Evolutionary conservation across 768 basidiomycete species (phyloP).

Genomic region (Tephrocybe sp.): DNA sequence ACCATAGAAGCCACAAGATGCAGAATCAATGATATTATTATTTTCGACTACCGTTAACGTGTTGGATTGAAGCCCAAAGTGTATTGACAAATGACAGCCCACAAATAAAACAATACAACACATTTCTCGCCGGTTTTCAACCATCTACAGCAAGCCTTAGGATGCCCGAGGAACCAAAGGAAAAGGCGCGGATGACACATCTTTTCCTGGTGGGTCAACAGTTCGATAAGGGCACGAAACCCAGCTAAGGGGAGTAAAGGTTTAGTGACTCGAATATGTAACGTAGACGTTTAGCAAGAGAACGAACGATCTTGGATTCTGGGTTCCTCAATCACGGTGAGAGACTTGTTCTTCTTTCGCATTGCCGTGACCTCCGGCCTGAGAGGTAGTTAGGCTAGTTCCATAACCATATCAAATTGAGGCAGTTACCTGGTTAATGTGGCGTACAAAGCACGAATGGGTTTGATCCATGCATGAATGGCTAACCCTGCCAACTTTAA

Average conservation of each 20-base stretch:
- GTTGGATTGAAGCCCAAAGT: too few relatives aligned
- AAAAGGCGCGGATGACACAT: too few relatives aligned
- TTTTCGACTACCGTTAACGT: too few relatives aligned
- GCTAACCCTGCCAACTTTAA: constrained; percentile 10
- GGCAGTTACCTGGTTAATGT: constrained; percentile 20
- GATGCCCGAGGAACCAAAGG: too few relatives aligned
- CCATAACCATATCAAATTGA: neutral
- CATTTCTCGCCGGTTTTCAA: too few relatives aligned
- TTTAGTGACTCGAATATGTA: too few relatives aligned
- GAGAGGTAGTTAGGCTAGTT: neutral
- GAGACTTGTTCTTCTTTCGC: constrained; percentile 14
- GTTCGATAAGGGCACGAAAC: constrained; percentile 21
- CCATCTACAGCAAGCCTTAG: too few relatives aligned
- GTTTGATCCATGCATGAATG: constrained; percentile 23
- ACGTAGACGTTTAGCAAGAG: neutral
- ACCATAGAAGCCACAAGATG: too few relatives aligned
- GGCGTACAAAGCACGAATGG: constrained; percentile 22
- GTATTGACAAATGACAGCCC: too few relatives aligned
- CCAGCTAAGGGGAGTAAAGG: constrained; percentile 12
- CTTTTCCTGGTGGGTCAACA: too few relatives aligned
- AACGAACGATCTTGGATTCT: constrained; percentile 19
- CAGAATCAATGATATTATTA: too few relatives aligned
- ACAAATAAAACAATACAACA: too few relatives aligned
- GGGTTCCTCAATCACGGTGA: constrained; percentile 14
- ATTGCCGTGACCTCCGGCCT: constrained; percentile 21